These are phyloP conservation scores for Beauveria medogensis DNA, from an alignment of 2,329 filamentous ascomycete genomes.

Conservation along the genomic window DNA sequence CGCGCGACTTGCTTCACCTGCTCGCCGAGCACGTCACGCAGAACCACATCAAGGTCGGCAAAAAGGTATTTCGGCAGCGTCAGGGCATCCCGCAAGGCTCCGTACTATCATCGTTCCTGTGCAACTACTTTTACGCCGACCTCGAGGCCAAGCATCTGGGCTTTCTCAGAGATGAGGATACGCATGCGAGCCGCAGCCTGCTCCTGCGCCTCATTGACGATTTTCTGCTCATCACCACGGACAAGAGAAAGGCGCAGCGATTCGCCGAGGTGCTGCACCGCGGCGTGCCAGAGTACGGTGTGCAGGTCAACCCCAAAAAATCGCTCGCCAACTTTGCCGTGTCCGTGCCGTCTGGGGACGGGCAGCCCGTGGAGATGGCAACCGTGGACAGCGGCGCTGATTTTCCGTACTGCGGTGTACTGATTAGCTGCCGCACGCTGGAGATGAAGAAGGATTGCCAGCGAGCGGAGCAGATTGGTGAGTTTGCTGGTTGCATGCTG, in stretches of 20 bases:
- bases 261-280: conserved; percentile 77
- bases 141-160: conserved; percentile 62
- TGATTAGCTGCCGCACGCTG: conserved; percentile 67
- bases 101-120: conserved; percentile 75
- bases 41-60: conserved; percentile 83
- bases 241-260: conserved; percentile 53
- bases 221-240: conserved; percentile 78
- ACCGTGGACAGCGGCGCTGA: conserved; percentile 29
- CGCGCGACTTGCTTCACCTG: conserved; percentile 56
- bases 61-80: conserved; percentile 81
- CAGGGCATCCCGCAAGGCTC: conserved; percentile 90
- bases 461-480: conserved; percentile 42
- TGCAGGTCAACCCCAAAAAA: conserved; percentile 68
- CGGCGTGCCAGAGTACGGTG: conserved; percentile 72
- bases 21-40: conserved; percentile 71
- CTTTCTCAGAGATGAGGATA: conserved; percentile 44
- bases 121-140: conserved; percentile 93
- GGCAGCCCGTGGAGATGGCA: conserved; percentile 29
- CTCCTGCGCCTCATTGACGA: conserved; percentile 84
- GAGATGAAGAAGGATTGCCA: conserved; percentile 64
- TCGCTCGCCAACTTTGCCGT: conserved; percentile 78
- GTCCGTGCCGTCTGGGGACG: conserved; percentile 31
- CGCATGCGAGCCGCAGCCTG: conserved; percentile 36
- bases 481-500: conserved; percentile 17
- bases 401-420: conserved; percentile 88